Conservation (phyloP, 306 rosid genomes). For the Cotoneaster glaucophyllus region DNA sequence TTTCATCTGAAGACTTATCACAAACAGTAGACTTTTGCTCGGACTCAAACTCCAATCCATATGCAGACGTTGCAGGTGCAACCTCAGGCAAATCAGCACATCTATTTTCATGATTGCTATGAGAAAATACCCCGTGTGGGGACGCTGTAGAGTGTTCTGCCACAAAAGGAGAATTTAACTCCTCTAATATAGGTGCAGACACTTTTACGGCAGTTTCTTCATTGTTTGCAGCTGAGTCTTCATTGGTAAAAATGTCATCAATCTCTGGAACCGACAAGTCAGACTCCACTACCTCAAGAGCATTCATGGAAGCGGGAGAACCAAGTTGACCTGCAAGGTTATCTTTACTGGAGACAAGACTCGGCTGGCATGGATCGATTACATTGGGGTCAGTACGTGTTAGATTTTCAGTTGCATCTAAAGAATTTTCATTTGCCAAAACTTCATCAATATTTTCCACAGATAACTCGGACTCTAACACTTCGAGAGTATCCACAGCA, state of each 20-base stretch:
- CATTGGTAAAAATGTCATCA: constrained; percentile 20
- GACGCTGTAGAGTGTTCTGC: constrained; percentile 25
- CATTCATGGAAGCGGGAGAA: constrained; percentile 14
- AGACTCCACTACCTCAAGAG: constrained; percentile 20
- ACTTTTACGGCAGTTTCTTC: constrained; percentile 25
- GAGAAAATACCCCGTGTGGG: constrained; percentile 11
- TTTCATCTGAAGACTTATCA: background rate
- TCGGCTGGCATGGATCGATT: constrained; percentile 27
- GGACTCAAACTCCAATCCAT: constrained; percentile 7
- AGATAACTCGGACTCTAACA: constrained; percentile 17
- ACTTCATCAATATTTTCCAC: constrained; percentile 22
- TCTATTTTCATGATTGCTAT: constrained; percentile 9
- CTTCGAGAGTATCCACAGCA: constrained; percentile 16
- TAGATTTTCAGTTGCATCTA: constrained; percentile 12
- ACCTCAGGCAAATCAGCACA: constrained; percentile 4
- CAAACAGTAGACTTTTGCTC: background rate
- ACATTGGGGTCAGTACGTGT: constrained; percentile 17
- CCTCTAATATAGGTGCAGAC: constrained; percentile 12
- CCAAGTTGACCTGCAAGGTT: constrained; percentile 12
- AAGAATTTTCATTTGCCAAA: constrained; percentile 15
- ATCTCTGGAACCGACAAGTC: constrained; percentile 13
- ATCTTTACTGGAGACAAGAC: constrained; percentile 9
- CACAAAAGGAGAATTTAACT: constrained; percentile 18
- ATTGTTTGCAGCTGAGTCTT: constrained; percentile 16
- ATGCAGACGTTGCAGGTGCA: constrained; percentile 15